These are phyloP conservation scores for Echium plantagineum DNA, from an alignment of 257 asterid genomes.

Conservation along the genomic window DNA sequence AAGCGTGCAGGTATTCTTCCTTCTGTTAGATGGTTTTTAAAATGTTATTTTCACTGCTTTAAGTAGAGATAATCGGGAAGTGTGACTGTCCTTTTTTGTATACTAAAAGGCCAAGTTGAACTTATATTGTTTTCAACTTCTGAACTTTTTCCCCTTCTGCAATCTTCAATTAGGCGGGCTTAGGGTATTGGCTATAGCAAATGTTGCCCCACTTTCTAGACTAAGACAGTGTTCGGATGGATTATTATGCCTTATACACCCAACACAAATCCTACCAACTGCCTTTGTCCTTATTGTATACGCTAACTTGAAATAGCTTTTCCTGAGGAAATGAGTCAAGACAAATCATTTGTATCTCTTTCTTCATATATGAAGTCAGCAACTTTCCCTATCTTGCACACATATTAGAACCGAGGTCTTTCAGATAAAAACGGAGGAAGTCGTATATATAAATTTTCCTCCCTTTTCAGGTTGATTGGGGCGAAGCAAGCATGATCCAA, in stretches of 20 bases:
- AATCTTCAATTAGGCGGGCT: too few relatives aligned
- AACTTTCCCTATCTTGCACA: too few relatives aligned
- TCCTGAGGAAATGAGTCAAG: background rate
- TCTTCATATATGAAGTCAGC: background rate
- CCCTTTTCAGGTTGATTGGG: slow-evolving; percentile 93
- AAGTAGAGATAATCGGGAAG: background rate
- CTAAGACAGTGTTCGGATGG: background rate
- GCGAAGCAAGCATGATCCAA: slow-evolving; percentile 96
- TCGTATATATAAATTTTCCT: slow-evolving; percentile 3
- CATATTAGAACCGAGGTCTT: too few relatives aligned
- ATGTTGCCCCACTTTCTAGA: too few relatives aligned
- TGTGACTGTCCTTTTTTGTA: background rate
- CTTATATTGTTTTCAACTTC: too few relatives aligned
- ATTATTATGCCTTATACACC: background rate
- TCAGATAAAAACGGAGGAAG: too few relatives aligned
- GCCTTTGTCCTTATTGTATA: background rate
- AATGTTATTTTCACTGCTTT: background rate
- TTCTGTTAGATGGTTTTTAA: background rate
- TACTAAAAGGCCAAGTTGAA: too few relatives aligned
- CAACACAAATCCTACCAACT: background rate
- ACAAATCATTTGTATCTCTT: background rate
- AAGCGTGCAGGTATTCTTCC: slow-evolving; percentile 71
- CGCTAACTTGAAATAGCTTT: background rate
- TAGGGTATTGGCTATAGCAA: too few relatives aligned
- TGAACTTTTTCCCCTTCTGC: background rate